Evolutionary conservation across 805 yeast genomes (phyloP), one percentile per base, ranked within the genome.

Genomic region (Metschnikowia aberdeeniae): DNA sequence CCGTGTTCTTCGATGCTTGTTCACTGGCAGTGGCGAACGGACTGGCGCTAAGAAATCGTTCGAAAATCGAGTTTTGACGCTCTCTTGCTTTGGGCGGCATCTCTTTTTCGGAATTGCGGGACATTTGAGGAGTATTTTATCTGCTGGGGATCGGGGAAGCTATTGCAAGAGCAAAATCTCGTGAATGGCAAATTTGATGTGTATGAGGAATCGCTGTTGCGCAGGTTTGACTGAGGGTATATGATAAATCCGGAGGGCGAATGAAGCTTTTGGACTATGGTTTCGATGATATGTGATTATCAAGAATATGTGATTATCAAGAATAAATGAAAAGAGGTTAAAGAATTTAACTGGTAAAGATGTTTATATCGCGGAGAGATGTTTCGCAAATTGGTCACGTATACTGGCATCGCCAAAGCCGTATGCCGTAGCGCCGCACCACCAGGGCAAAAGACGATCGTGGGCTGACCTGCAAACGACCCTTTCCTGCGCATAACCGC

Each of bases 21-120:
- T 39, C 42, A 5, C 13, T 17, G 19, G 28, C 24, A 4, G 42
- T 10, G 19, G 35, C 36, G 22, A 39, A 29, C 26, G 42, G 49
- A 30, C 33, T 37, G 4, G 14, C 27, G 27, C 42, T 37, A 31
- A 45, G 34, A 13, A 44, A 45, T 22, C 49, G 39, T 34, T 45
- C 49, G 30, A 45, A 45, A 6, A 45, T 45, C 8, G 36, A 39
- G 11, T 39, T 39, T 31, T 32, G 42, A 14, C 42, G 28, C 34
- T 39, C 42, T 20, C 22, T 39, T 9, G 17, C 22, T 39, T 22
- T 24, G 5, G 34, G 27, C 6, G 28, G n/a, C n/a, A 17, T 19
- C 11, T 20, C 26, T 10, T 12, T 6, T 29, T 17, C 33, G 13
- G 40, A 19, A 12, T 28, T 37, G n/a, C 13, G 40, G n/a, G 40